phyloP scores from a whole-genome alignment of 306 rosid genomes.

The Gastrolobium villosum region DNA sequence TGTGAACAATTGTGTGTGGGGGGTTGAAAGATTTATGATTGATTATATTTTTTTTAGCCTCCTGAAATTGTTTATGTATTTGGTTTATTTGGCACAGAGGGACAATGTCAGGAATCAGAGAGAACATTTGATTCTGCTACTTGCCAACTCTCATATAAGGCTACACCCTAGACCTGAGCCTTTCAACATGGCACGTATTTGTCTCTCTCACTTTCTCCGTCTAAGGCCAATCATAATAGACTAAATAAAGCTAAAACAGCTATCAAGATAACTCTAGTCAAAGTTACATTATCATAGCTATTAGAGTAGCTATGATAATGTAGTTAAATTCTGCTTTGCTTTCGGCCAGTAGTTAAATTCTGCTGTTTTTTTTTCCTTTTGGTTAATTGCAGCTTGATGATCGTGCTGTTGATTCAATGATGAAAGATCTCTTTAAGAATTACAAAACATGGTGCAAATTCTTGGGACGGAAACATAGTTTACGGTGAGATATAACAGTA shows the following conservation, averaged over 20 bases:
- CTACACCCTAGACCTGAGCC: constrained; percentile 95
- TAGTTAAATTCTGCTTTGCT: constrained; percentile 19
- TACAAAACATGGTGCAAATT: constrained; percentile 93
- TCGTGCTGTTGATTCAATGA: constrained; percentile 86
- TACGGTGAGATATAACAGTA: constrained; percentile 67
- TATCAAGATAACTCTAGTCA: constrained; percentile 37
- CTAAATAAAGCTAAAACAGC: constrained; percentile 30
- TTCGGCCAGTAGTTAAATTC: constrained; percentile 38
- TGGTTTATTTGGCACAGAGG: constrained; percentile 69
- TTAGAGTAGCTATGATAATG: neutral
- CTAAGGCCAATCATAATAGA: constrained; percentile 9
- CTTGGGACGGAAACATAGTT: constrained; percentile 88
- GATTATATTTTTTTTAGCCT: constrained; percentile 35
- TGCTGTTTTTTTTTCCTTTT: constrained; percentile 15
- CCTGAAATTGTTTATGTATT: constrained; percentile 40
- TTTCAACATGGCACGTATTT: constrained; percentile 75
- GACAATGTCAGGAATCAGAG: constrained; percentile 96
- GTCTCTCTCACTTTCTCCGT: constrained; percentile 33
- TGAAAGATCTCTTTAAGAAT: constrained; percentile 82
- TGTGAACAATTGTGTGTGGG: constrained; percentile 11
- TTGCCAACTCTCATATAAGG: constrained; percentile 87
- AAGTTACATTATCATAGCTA: constrained; percentile 1
- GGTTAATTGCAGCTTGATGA: constrained; percentile 83
- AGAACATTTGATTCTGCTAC: constrained; percentile 92
- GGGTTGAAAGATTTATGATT: constrained; percentile 23